Evolutionary conservation across 768 basidiomycete genomes (phyloP), one percentile per base, ranked within the genome.

Genomic region (Collybia sp.): DNA sequence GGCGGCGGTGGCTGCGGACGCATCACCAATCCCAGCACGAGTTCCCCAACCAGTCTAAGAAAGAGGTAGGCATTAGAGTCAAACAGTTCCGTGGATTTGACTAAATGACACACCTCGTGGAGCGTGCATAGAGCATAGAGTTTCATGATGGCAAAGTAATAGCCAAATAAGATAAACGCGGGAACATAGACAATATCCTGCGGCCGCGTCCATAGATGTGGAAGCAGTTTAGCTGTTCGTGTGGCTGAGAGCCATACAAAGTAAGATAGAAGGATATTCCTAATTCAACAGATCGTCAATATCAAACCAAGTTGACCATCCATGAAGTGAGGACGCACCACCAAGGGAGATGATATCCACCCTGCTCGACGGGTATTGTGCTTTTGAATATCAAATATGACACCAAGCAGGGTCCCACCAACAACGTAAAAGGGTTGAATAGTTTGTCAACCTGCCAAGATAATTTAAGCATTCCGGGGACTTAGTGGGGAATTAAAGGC

Each of bases 101-200:
- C 25, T 8, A 25, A 34, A 46, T 43, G 15, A 53, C 77, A n/a
- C 44, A 85, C 84, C 75, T 94, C 90, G 67, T 95, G 93, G 46
- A 94, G 73, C 43, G 92, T 95, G 61, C 82, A 83, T 37, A 93
- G 71, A 30, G 92, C 92, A 63, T 95, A 95, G 38, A 95, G 53
- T 68, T 94, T 95, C 92, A 97, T 95, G 56, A 95, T 69, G 13
- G 91, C 85, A 59, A 95, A 95, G 68, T 94, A 94, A 61, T 95
- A 95, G 18, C 92, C 92, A 60, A 95, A 94, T 4, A 84, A 60
- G 58, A 88, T 88, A 65, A 88, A 90, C 12, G 84, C 86, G n/a
- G 88, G 88, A 5, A 91, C 86, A 58, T 86, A 80, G 52, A 92
- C 79, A 55, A 90, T 75, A 53, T 91, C 83, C 52, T 79, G 73